Evolutionary conservation across 2,329 filamentous ascomycete genomes (phyloP).

Genomic region (Aspergillus sp.): DNA sequence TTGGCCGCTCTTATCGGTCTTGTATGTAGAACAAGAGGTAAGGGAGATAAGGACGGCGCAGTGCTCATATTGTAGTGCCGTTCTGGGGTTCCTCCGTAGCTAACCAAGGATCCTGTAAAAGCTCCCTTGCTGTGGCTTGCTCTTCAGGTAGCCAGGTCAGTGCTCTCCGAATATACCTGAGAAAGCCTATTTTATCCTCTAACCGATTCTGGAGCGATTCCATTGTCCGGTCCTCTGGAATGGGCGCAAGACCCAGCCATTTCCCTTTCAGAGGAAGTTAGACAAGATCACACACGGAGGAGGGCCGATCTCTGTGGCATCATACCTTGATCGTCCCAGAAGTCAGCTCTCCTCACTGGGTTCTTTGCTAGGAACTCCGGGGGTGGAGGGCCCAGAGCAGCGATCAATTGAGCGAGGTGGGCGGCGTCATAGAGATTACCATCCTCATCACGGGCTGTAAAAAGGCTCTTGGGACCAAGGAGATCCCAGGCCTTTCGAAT

Average conservation of each 20-base stretch:
- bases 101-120: conserved; percentile 27
- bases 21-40: no score
- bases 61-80: neutral
- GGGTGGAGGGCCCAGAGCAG: conserved; percentile 49
- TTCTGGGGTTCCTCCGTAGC: neutral
- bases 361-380: conserved; percentile 35
- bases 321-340: conserved; percentile 20
- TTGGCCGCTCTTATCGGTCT: no score
- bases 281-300: neutral
- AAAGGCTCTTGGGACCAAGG: conserved; percentile 44
- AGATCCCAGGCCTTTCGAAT: no score
- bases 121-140: conserved; percentile 23
- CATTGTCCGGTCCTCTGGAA: conserved; percentile 31
- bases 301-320: no score
- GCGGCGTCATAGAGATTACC: conserved; percentile 19
- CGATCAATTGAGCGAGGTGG: conserved; percentile 52
- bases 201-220: conserved; percentile 25
- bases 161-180: conserved; percentile 34
- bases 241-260: conserved; percentile 34
- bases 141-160: conserved; percentile 25
- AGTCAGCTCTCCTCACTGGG: conserved; percentile 35
- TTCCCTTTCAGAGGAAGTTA: conserved; percentile 39
- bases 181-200: conserved; percentile 34
- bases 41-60: no score
- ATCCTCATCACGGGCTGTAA: conserved; percentile 38